Percentiles rank a stretch among this genome's conserved stretches.
These are phyloP conservation scores for Amphichorda felina DNA, from an alignment of 2,329 filamentous ascomycete genomes.

Conservation along the genomic window DNA sequence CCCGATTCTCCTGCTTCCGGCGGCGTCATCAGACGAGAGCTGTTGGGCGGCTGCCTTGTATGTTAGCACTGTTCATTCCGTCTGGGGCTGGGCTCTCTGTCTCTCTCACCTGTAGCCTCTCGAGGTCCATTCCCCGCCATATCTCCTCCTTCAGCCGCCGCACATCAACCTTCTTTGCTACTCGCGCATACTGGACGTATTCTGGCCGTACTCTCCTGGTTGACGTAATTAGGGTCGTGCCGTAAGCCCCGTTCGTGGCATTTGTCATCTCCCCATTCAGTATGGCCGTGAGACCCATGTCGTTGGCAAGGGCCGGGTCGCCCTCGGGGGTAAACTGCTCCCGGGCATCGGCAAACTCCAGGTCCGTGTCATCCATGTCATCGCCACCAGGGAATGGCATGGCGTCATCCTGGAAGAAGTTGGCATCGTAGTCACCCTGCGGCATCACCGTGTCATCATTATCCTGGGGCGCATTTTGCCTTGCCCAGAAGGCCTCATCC, in stretches of 20 bases:
- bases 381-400: slow-evolving; percentile 54
- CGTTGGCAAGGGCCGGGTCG: slow-evolving; percentile 31
- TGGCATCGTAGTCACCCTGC: slow-evolving; percentile 81
- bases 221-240: slow-evolving; percentile 56
- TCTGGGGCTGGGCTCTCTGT: too few relatives aligned
- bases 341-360: slow-evolving; percentile 68
- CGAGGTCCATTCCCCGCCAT: slow-evolving; percentile 54
- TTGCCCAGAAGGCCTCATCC: slow-evolving; percentile 93
- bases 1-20: background rate
- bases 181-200: slow-evolving; percentile 58
- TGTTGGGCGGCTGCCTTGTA: background rate
- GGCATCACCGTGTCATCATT: slow-evolving; percentile 43
- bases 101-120: slow-evolving; percentile 38
- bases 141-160: slow-evolving; percentile 57
- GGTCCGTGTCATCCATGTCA: slow-evolving; percentile 54
- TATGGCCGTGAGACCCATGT: slow-evolving; percentile 36
- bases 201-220: slow-evolving; percentile 52
- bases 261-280: slow-evolving; percentile 36
- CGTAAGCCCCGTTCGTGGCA: slow-evolving; percentile 38
- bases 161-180: slow-evolving; percentile 62
- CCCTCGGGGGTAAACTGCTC: slow-evolving; percentile 65
- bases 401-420: slow-evolving; percentile 91
- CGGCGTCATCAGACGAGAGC: background rate
- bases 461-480: slow-evolving; percentile 43
- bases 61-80: too few relatives aligned